These are phyloP conservation scores for Aspergillus bridgeri DNA, from an alignment of 495 filamentous ascomycete genomes.

Conservation along the genomic window DNA sequence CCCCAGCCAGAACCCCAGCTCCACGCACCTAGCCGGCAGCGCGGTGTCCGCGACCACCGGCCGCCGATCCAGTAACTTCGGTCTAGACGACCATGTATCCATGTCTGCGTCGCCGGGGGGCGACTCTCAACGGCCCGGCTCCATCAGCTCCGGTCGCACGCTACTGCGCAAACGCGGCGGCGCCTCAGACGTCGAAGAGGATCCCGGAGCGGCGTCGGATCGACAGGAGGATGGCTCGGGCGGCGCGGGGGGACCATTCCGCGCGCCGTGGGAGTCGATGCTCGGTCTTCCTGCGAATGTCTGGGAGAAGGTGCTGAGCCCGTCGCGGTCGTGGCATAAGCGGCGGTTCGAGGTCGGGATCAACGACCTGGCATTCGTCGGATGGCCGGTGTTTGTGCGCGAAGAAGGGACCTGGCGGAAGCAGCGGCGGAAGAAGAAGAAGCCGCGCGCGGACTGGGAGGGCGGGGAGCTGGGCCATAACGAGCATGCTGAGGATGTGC, in stretches of 20 bases:
- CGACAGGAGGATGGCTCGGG: slow-evolving; percentile 51
- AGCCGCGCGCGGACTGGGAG: slow-evolving; percentile 35
- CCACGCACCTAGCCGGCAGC: slow-evolving; percentile 19
- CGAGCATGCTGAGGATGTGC: slow-evolving; percentile 40
- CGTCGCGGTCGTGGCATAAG: slow-evolving; percentile 77
- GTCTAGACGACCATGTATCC: slow-evolving; percentile 32
- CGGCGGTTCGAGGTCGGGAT: slow-evolving; percentile 81
- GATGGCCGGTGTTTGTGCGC: slow-evolving; percentile 81
- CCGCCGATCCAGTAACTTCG: slow-evolving; percentile 39
- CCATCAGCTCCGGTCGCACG: slow-evolving; percentile 40
- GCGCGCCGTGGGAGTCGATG: slow-evolving; percentile 72
- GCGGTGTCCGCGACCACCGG: slow-evolving; percentile 15
- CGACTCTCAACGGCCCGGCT: slow-evolving; percentile 38
- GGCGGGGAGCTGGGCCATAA: slow-evolving; percentile 42
- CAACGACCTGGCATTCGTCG: slow-evolving; percentile 79
- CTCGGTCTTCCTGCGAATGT: slow-evolving; percentile 72
- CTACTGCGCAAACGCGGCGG: slow-evolving; percentile 34
- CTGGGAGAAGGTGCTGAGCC: slow-evolving; percentile 80
- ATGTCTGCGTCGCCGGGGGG: slow-evolving; percentile 29
- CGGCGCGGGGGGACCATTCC: slow-evolving; percentile 28
- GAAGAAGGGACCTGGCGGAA: slow-evolving; percentile 88
- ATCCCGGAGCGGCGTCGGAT: slow-evolving; percentile 38
- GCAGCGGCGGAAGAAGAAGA: slow-evolving; percentile 57
- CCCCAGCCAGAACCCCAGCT: slow-evolving; percentile 5
- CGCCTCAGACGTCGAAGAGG: slow-evolving; percentile 43